Conservation (phyloP, 2,329 filamentous ascomycete species). For the Penicillium glabrum region DNA sequence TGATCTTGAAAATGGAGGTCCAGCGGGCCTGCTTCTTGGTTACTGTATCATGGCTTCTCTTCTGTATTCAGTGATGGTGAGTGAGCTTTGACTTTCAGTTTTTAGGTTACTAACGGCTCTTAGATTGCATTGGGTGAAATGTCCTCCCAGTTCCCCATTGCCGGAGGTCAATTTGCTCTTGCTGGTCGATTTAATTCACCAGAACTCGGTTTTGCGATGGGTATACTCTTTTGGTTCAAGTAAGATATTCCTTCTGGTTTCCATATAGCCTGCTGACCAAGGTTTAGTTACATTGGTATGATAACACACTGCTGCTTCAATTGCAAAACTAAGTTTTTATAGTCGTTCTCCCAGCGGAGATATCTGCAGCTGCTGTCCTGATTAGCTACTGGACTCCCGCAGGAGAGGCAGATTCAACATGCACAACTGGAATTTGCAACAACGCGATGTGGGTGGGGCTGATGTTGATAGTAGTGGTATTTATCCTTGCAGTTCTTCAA, state of each 20-base stretch:
- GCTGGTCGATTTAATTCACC: conserved; percentile 12
- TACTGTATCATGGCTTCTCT: conserved; percentile 12
- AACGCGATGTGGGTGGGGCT: conserved; percentile 15
- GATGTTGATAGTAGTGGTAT: conserved; percentile 10
- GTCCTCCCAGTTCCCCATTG: conserved; percentile 9
- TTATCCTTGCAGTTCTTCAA: background rate
- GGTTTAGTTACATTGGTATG: conserved; percentile 9
- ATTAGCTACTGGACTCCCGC: conserved; percentile 11
- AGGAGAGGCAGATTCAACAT: conserved; percentile 11
- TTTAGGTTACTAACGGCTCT: background rate
- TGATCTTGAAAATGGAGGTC: conserved; percentile 10
- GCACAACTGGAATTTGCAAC: conserved; percentile 15
- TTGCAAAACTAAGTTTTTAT: background rate
- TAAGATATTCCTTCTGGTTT: too few species aligned
- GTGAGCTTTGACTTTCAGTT: background rate
- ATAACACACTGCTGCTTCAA: background rate
- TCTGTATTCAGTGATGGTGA: conserved; percentile 10
- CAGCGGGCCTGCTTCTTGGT: conserved; percentile 9
- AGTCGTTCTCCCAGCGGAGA: conserved; percentile 16
- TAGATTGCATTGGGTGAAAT: conserved; percentile 11
- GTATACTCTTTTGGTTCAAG: conserved; percentile 12
- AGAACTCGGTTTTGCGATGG: conserved; percentile 12
- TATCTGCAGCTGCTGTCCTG: conserved; percentile 8
- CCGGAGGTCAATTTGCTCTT: conserved; percentile 9
- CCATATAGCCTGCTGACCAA: background rate